phyloP scores from a whole-genome alignment of 495 filamentous ascomycete genomes.

The Talaromyces stipitatus region DNA sequence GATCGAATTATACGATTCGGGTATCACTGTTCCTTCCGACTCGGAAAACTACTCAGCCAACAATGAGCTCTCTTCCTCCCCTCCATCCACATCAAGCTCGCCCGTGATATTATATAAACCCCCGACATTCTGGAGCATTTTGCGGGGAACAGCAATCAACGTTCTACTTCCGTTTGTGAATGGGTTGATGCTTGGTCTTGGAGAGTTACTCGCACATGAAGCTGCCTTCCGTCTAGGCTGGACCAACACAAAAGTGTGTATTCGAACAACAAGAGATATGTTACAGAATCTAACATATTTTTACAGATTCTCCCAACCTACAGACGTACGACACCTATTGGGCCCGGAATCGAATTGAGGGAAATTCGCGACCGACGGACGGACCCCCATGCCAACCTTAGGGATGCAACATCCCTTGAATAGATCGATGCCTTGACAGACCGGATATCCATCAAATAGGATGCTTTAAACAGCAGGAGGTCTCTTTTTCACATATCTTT shows the following conservation, averaged over 20 bases:
- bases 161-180: constrained; percentile 92
- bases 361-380: constrained; percentile 45
- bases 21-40: constrained; percentile 80
- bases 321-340: constrained; percentile 49
- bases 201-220: constrained; percentile 94
- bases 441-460: no score
- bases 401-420: constrained; percentile 2
- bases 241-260: constrained; percentile 80
- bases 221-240: constrained; percentile 87
- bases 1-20: constrained; percentile 65
- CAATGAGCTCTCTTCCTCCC: constrained; percentile 52
- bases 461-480: not conserved
- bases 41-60: constrained; percentile 80
- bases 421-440: not conserved
- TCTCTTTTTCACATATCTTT: not conserved
- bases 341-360: constrained; percentile 58
- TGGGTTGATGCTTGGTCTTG: constrained; percentile 96
- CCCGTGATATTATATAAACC: constrained; percentile 84
- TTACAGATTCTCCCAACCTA: constrained; percentile 59
- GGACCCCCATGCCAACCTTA: constrained; percentile 9
- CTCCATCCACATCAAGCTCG: constrained; percentile 58
- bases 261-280: not conserved
- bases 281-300: not conserved
- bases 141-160: constrained; percentile 91
- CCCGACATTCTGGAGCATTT: constrained; percentile 73